Percentiles rank a stretch among this genome's conserved stretches.
These are phyloP conservation scores for Aspergillus leporis DNA, from an alignment of 495 filamentous ascomycete genomes.

Conservation along the genomic window DNA sequence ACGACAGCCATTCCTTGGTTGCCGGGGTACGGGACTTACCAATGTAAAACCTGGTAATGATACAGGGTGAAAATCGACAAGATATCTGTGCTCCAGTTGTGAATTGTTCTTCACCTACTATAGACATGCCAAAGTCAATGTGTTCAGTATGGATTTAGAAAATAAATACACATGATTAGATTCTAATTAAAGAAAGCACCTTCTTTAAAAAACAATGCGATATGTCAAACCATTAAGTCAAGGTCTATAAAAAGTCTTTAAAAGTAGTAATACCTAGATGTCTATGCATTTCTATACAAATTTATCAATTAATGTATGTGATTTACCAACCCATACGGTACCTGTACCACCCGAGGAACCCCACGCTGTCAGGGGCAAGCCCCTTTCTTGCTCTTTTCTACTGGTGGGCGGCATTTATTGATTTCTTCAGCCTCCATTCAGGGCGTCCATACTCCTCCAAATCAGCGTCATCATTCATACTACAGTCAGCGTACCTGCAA, in stretches of 20 bases:
- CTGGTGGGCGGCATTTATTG: not conserved
- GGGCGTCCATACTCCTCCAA: not conserved
- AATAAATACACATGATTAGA: no score
- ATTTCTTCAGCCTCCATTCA: conserved; percentile 3
- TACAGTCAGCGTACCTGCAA: not conserved
- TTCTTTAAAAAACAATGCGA: not conserved
- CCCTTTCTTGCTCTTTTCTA: conserved; percentile 7
- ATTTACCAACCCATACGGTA: conserved; percentile 7
- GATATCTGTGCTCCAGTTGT: no score
- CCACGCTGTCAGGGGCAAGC: conserved; percentile 20
- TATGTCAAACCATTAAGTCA: not conserved
- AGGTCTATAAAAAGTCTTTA: not conserved
- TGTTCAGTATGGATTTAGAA: no score
- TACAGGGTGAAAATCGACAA: no score
- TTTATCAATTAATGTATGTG: no score
- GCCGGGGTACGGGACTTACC: conserved; percentile 6
- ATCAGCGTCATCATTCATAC: not conserved
- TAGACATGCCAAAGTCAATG: not conserved
- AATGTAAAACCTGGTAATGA: not conserved
- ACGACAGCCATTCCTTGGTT: conserved; percentile 14
- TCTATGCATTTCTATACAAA: no score
- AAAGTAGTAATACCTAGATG: no score
- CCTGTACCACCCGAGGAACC: conserved; percentile 3
- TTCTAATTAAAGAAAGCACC: not conserved
- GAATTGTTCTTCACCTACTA: not conserved